Evolutionary conservation across 495 filamentous ascomycete genomes (phyloP).

Genomic region (Penicilliopsis zonata): DNA sequence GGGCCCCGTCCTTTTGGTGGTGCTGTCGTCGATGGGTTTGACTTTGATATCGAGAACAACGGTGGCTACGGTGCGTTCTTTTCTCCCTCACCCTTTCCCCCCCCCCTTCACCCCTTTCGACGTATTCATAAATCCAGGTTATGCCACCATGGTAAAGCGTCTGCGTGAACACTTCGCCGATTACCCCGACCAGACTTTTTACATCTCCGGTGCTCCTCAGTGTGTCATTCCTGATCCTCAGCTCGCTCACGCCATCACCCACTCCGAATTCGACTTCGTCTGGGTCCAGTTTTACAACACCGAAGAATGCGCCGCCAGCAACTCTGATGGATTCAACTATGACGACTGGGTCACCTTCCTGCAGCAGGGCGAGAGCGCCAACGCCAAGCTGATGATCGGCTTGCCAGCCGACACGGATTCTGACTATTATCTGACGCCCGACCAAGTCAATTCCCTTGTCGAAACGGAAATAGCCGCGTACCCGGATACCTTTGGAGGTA

Average conservation of each 20-base stretch:
- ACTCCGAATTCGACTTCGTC: constrained; percentile 47
- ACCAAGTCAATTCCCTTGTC: constrained; percentile 37
- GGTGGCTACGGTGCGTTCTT: constrained; percentile 30
- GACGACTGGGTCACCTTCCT: constrained; percentile 53
- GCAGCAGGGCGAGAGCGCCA: constrained; percentile 38
- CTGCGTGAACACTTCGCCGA: constrained; percentile 40
- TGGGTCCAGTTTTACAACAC: constrained; percentile 64
- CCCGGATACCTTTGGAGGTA: constrained; percentile 48
- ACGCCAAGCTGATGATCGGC: constrained; percentile 54
- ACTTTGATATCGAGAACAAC: constrained; percentile 51
- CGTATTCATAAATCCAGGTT: constrained; percentile 11
- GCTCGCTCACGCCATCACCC: constrained; percentile 36
- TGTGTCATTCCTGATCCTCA: constrained; percentile 49
- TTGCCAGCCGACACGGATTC: constrained; percentile 38
- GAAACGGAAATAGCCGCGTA: constrained; percentile 35
- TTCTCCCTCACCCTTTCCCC: constrained; percentile 2
- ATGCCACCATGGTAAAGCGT: constrained; percentile 33
- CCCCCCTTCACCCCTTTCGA: constrained; percentile 6
- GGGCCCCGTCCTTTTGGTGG: constrained; percentile 48
- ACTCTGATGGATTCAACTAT: constrained; percentile 48
- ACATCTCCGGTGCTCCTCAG: constrained; percentile 54
- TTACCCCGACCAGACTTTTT: constrained; percentile 35
- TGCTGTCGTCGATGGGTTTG: constrained; percentile 57
- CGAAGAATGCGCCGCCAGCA: constrained; percentile 40
- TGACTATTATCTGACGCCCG: constrained; percentile 33